Conservation (phyloP, 1,139 yeast species). For the Debaryomyces fabryi region DNA sequence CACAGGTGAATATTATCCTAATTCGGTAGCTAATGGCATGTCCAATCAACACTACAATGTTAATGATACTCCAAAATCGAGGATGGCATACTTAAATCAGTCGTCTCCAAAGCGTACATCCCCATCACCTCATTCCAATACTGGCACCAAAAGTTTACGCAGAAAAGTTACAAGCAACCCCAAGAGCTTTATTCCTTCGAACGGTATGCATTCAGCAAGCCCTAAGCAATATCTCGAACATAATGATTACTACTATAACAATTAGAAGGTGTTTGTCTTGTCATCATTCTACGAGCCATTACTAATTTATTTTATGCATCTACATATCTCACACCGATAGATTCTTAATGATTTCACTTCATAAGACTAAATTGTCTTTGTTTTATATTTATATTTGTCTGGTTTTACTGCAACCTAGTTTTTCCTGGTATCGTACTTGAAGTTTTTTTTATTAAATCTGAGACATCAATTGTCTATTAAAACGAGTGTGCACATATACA, state of each 20-base stretch:
- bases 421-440: background rate
- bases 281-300: background rate
- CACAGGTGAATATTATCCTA: background rate
- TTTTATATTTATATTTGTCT: background rate
- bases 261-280: background rate
- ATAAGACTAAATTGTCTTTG: background rate
- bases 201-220: background rate
- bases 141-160: background rate
- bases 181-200: background rate
- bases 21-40: background rate
- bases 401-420: background rate
- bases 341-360: background rate
- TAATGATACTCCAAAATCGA: conserved; percentile 18
- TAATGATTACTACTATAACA: background rate
- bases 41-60: background rate
- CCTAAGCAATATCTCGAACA: background rate
- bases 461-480: background rate
- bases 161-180: background rate
- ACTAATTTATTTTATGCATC: background rate
- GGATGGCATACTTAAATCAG: conserved; percentile 18
- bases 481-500: background rate
- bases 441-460: background rate
- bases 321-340: background rate
- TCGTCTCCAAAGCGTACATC: conserved; percentile 21
- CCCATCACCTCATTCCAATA: conserved; percentile 7